A percentile compares a stretch with the other conserved stretches of the same genome.
phyloP scores from a whole-genome alignment of 1,284 basidiomycete genomes.

The Anthracocystis walkeri region DNA sequence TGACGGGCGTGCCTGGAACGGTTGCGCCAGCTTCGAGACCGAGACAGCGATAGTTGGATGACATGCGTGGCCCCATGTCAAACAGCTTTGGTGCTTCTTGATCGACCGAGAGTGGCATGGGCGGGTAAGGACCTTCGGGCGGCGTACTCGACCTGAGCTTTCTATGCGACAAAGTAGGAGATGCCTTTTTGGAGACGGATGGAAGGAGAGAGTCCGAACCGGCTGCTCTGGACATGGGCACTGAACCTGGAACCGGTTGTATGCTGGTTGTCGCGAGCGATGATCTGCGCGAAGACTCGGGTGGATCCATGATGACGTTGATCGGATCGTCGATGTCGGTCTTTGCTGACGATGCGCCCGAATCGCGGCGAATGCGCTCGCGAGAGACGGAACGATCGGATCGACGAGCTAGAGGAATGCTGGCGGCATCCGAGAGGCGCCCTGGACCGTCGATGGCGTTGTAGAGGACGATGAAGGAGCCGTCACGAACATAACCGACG shows the following conservation, averaged over 20 bases:
- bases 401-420: constrained; percentile 37
- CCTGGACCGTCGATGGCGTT: constrained; percentile 52
- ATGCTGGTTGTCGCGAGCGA: constrained; percentile 15
- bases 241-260: constrained; percentile 7
- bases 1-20: constrained; percentile 43
- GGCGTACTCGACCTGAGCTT: constrained; percentile 44
- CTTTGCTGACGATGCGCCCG: constrained; percentile 1
- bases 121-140: constrained; percentile 46
- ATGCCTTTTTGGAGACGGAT: constrained; percentile 19
- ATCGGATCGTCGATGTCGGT: constrained; percentile 23
- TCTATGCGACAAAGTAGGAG: constrained; percentile 24
- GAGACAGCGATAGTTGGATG: constrained; percentile 50
- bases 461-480: constrained; percentile 56
- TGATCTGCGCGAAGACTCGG: constrained; percentile 15
- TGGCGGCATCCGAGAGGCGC: constrained; percentile 39
- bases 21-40: constrained; percentile 39
- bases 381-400: constrained; percentile 31
- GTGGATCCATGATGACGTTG: not conserved
- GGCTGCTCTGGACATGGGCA: constrained; percentile 15
- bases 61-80: constrained; percentile 58
- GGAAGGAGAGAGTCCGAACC: constrained; percentile 31
- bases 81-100: constrained; percentile 48
- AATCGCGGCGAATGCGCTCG: constrained; percentile 21
- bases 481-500: constrained; percentile 58
- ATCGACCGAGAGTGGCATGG: constrained; percentile 54